Base-by-base conservation (phyloP, 2,329 filamentous ascomycete genomes). In the Pseudocercospora fuligena region DNA sequence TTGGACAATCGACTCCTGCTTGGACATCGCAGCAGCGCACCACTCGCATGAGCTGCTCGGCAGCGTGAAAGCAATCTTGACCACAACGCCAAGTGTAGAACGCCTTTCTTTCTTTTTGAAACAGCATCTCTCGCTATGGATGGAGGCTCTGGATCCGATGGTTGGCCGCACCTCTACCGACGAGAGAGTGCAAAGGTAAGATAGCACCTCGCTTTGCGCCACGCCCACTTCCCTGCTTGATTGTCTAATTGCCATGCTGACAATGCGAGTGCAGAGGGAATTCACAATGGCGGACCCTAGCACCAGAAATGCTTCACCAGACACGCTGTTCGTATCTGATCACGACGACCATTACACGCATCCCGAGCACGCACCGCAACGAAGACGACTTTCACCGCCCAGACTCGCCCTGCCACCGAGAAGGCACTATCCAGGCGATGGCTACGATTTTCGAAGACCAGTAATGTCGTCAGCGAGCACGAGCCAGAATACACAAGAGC, bases 381-480 rank as follows among this genome's bases (percentile, higher is more conserved):
- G 76, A 54, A 72, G 75, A 27, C 70, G 69, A 69, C 64, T 49
- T 4, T 43, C 46, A 7, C 59, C 59, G 12, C 56, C 29, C 11
- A 51, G 70, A 68, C 58, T 77, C 66, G 57, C 73, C 27, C 73
- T 71, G 53, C 74, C 72, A 68, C 62, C 69, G 29, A 70, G 72
- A 59, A 60, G 58, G 66, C 78, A 81, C 68, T 84, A 77, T 69
- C 74, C 79, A 14, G 83, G 86, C n/a, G 84, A 87, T 77, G 86
- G 86, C 3, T 78, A 82, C 53, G 87, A 88, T 69, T 85, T 81
- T 68, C 80, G 86, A 66, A 80, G 85, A 66, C 87, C 87, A 1
- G 76, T 80, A 16, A 79, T 81, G 77, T 80, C 77, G 40, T 46
- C 65, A 33, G 65, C 59, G 49, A 58, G 56, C 56, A 58, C 31